Percentiles rank a stretch among this genome's conserved stretches.
phyloP scores from a whole-genome alignment of 805 yeast genomes.

The Saccharomyces jurei region DNA sequence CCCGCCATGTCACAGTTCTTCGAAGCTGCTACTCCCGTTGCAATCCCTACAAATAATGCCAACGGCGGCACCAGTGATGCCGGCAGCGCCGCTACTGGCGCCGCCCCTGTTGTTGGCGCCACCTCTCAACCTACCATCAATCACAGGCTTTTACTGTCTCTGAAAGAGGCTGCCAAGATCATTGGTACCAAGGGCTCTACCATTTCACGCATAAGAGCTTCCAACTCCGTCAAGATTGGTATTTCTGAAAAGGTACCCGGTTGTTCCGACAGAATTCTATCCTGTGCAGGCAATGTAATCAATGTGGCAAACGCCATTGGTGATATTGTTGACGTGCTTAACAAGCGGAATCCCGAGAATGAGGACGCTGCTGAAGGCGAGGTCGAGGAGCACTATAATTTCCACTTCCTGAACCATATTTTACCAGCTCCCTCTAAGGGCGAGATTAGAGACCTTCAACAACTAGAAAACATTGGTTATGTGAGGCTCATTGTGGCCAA shows the following conservation, averaged over 20 bases:
- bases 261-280: constrained; percentile 72
- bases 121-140: constrained; percentile 10
- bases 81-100: constrained; percentile 2
- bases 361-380: constrained; percentile 1
- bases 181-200: constrained; percentile 80
- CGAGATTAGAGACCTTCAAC: constrained; percentile 23
- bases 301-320: constrained; percentile 63
- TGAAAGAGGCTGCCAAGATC: constrained; percentile 83
- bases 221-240: constrained; percentile 76
- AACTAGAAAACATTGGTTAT: constrained; percentile 22
- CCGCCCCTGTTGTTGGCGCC: neutral
- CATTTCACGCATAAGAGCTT: constrained; percentile 66
- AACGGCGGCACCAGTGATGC: neutral
- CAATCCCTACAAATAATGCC: neutral
- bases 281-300: constrained; percentile 66
- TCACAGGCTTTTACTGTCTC: constrained; percentile 54
- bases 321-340: constrained; percentile 48
- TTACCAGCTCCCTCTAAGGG: constrained; percentile 25
- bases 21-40: neutral
- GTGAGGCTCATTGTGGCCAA: constrained; percentile 73
- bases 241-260: constrained; percentile 75
- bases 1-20: neutral
- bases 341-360: constrained; percentile 2
- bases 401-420: constrained; percentile 30
- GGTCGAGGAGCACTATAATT: constrained; percentile 37